A percentile compares a stretch with the other conserved stretches of the same genome.
Conservation (phyloP, 305 asterid genomes). For the Solanum hybrid region DNA sequence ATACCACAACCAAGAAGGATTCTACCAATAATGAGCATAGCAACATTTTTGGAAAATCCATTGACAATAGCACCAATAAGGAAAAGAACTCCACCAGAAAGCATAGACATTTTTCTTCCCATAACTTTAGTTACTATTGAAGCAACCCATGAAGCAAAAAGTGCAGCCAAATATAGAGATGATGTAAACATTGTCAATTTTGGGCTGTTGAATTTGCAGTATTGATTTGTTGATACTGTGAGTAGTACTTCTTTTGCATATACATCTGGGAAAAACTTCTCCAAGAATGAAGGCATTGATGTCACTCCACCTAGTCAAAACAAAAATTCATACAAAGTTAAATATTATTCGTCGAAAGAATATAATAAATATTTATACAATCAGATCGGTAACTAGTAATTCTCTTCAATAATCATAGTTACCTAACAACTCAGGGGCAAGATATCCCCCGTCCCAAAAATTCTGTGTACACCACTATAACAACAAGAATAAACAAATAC, state of each 20-base stretch:
- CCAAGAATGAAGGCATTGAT: conserved; percentile 16
- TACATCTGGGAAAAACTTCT: conserved; percentile 20
- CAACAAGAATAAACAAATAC: no score
- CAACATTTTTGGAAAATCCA: conserved; percentile 8
- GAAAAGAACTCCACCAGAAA: conserved; percentile 13
- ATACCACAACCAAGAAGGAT: conserved; percentile 17
- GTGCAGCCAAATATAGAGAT: conserved; percentile 25
- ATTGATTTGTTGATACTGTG: conserved; percentile 8
- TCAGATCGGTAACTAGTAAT: not conserved
- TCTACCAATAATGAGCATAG: conserved; percentile 17
- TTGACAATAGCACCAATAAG: conserved; percentile 7
- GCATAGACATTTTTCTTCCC: conserved; percentile 21
- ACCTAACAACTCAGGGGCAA: no score
- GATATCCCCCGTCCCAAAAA: no score
- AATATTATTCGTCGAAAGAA: not conserved
- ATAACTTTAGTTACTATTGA: conserved; percentile 2
- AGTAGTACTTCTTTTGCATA: conserved; percentile 1
- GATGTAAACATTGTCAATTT: conserved; percentile 20
- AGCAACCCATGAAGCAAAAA: conserved; percentile 15
- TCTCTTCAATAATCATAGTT: no score
- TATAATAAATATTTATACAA: not conserved
- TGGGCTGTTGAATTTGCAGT: conserved; percentile 23
- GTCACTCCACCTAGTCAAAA: conserved; percentile 19
- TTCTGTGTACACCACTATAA: not conserved
- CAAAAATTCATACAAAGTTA: not conserved